Evolutionary conservation across 345 rosid genomes (phyloP), one percentile per base, ranked within the genome.

Genomic region (Pistacia atlantica): DNA sequence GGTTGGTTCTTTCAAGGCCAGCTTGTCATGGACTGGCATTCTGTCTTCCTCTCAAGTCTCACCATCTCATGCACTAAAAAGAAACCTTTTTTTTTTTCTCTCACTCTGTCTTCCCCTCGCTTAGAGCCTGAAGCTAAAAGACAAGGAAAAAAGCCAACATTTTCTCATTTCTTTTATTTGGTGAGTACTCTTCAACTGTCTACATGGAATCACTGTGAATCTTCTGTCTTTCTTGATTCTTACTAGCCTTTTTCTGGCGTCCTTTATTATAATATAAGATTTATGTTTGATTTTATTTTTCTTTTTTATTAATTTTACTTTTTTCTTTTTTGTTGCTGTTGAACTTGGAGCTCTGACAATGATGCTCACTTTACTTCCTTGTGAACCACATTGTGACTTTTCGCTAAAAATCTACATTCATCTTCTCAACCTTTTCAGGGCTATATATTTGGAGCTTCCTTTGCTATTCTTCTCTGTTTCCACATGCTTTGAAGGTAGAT

Each of bases 21-120:
- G 90, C 87, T 88, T 76, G 87, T 78, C 80, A 77, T 84, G 75
- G 71, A 83, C 91, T 88, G 87, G 85, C 93, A 80, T 67, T 12
- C 65, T 61, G 69, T 22, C 48, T 77, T 74, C 63, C 72, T 60
- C 67, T 25, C 25, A 25, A 25, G 25, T 25, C 25, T 38, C 35
- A 56, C 56, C 13, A 22, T 37, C 65, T 59, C 60, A 69, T 56
- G 52, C 70, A 61, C 22, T 35, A 55, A 79, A 71, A 57, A 33
- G 22, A 63, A n/a, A 33, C 38, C 52, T 52, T 66, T 45, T 73
- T 60, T 42, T 6, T 42, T 46, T 73, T 42, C 69, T 59, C 68
- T 48, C 4, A 57, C 55, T n/a, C 16, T 22, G 1, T 69, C 31
- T 55, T 77, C 66, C 61, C 46, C 56, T 67, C 10, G 10, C 8